These are phyloP conservation scores for Aurantiochytrium sp. DNA, from an alignment of 108 stramenopile genomes.

Conservation along the genomic window DNA sequence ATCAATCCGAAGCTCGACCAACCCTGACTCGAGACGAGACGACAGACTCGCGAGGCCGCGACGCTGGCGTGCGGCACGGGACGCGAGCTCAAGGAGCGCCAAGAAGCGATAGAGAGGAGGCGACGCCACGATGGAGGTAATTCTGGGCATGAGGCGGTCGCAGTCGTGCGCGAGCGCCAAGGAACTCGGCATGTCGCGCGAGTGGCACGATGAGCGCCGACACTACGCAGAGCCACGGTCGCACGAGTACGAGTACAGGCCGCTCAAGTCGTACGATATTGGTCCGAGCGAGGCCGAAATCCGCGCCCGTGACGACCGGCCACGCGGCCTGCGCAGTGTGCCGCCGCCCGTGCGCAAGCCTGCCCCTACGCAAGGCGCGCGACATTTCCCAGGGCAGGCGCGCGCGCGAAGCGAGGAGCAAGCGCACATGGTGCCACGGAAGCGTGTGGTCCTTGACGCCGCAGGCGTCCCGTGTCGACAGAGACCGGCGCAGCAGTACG, in stretches of 20 bases:
- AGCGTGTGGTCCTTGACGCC: background rate
- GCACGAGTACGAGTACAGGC: background rate
- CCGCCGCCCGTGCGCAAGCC: background rate
- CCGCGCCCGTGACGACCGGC: background rate
- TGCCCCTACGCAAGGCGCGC: background rate
- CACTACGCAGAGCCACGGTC: background rate
- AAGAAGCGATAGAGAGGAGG: too few species aligned
- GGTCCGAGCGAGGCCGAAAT: background rate
- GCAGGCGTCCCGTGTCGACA: background rate
- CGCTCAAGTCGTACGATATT: background rate
- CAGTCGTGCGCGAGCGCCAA: background rate
- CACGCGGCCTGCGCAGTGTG: background rate
- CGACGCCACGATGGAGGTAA: background rate
- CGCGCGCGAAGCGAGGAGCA: background rate
- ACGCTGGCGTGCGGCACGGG: too few species aligned
- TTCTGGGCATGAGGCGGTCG: background rate
- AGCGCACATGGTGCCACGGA: background rate
- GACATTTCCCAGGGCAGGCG: background rate
- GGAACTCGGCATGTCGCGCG: background rate
- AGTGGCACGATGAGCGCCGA: background rate
- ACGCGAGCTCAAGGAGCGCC: too few species aligned
- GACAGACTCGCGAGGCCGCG: too few species aligned
- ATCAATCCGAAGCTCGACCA: too few species aligned
- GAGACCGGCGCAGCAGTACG: background rate
- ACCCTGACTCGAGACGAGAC: too few species aligned